These are phyloP conservation scores for Solanum habrochaites DNA, from an alignment of 257 asterid genomes.

Conservation along the genomic window DNA sequence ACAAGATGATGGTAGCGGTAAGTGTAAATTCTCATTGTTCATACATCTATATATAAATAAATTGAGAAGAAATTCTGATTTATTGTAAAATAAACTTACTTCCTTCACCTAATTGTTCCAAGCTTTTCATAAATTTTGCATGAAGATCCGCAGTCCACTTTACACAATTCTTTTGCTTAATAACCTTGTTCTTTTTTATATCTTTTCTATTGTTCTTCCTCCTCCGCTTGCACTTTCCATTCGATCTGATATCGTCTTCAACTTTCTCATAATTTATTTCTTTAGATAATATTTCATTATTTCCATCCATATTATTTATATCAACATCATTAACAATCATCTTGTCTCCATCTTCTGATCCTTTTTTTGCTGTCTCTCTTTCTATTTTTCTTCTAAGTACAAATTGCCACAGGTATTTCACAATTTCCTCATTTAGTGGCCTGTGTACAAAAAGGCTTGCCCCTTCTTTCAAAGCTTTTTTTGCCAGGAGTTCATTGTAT, in stretches of 20 bases:
- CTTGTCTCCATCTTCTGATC: background rate
- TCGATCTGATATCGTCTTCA: background rate
- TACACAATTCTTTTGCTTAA: background rate
- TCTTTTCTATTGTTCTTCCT: background rate
- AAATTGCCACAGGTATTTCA: background rate
- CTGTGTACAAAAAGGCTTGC: background rate
- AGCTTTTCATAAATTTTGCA: constrained; percentile 3
- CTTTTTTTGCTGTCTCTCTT: background rate
- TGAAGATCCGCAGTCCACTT: constrained; percentile 18
- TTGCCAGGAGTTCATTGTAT: background rate
- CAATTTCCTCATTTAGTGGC: background rate
- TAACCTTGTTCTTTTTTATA: background rate
- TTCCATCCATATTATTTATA: background rate
- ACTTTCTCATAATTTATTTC: background rate
- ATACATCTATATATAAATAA: background rate
- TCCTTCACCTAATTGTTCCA: constrained; percentile 20
- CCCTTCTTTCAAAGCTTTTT: background rate
- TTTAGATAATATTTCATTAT: too few species aligned
- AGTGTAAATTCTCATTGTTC: background rate
- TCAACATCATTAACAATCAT: background rate
- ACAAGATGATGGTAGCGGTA: too few species aligned
- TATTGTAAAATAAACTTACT: background rate
- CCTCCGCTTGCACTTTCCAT: background rate
- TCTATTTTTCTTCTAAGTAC: too few species aligned
- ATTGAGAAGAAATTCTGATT: background rate